phyloP scores from a whole-genome alignment of 1,284 basidiomycete genomes.

The Trichosporon coremiiforme region DNA sequence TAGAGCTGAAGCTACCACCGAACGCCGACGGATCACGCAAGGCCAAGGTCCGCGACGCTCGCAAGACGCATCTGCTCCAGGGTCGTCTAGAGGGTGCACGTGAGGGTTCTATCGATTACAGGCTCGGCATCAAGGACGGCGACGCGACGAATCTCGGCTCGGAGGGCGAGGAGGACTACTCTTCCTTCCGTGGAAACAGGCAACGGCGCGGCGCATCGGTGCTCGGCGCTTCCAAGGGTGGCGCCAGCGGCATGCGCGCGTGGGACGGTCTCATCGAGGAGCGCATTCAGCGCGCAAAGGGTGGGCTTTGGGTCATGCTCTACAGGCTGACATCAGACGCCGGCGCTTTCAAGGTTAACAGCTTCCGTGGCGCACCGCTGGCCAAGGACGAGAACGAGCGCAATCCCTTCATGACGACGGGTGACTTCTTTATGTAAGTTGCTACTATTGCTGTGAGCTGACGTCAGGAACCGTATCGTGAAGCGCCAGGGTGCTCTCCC shows the following conservation, averaged over 20 bases:
- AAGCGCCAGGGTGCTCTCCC: slow-evolving; percentile 80
- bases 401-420: slow-evolving; percentile 62
- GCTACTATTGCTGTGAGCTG: neutral
- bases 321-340: slow-evolving; percentile 46
- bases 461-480: slow-evolving; percentile 72
- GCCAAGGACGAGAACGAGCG: slow-evolving; percentile 64
- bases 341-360: slow-evolving; percentile 72
- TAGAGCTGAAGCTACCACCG: slow-evolving; percentile 49
- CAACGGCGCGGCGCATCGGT: slow-evolving; percentile 57
- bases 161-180: slow-evolving; percentile 59
- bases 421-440: slow-evolving; percentile 66
- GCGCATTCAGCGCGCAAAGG: slow-evolving; percentile 66
- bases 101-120: slow-evolving; percentile 76
- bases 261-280: slow-evolving; percentile 78
- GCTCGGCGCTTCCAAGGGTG: slow-evolving; percentile 47
- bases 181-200: slow-evolving; percentile 59
- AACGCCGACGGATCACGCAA: slow-evolving; percentile 61
- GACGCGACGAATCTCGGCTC: slow-evolving; percentile 51
- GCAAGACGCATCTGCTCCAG: slow-evolving; percentile 62
- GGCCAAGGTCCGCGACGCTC: slow-evolving; percentile 62
- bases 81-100: slow-evolving; percentile 66
- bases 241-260: slow-evolving; percentile 63
- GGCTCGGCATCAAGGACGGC: slow-evolving; percentile 58
- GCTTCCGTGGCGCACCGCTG: slow-evolving; percentile 74
- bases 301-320: slow-evolving; percentile 18